Evolutionary conservation across 2,329 filamentous ascomycete genomes (phyloP).

Genomic region (Sclerotinia borealis): DNA sequence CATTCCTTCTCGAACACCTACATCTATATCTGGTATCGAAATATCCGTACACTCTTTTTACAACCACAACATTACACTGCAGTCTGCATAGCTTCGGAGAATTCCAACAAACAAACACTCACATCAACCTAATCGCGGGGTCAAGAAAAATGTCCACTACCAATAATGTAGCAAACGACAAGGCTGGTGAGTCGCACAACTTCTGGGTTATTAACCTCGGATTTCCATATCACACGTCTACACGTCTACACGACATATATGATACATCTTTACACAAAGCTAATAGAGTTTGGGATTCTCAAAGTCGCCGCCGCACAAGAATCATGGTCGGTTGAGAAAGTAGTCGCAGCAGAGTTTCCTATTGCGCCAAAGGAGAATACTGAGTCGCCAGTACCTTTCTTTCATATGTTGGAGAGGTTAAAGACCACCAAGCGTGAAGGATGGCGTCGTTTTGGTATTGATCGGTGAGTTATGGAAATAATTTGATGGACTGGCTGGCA

Average conservation of each 20-base stretch:
- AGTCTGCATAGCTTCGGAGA: not conserved
- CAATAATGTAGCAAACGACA: not conserved
- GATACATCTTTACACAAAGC: not conserved
- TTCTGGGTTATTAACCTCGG: no score
- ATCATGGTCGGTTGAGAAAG: constrained; percentile 53
- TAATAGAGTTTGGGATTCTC: not conserved
- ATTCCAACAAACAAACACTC: not conserved
- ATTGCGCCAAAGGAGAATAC: constrained; percentile 53
- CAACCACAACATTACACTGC: not conserved
- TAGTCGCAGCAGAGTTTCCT: constrained; percentile 55
- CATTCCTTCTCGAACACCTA: not conserved
- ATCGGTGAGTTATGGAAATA: constrained; percentile 37
- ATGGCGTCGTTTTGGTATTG: constrained; percentile 83
- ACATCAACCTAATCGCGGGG: not conserved
- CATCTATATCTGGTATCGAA: not conserved
- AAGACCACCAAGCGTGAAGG: constrained; percentile 97
- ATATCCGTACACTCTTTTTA: not conserved
- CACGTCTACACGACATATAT: not conserved
- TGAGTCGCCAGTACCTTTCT: constrained; percentile 77
- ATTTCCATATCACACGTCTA: not conserved
- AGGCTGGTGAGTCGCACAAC: constrained; percentile 1
- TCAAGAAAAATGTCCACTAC: not conserved
- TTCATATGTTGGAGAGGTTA: constrained; percentile 86
- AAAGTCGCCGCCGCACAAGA: constrained; percentile 1
- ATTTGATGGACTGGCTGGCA: not conserved